phyloP scores from a whole-genome alignment of 2,329 filamentous ascomycete genomes.

The Periconia digitata region DNA sequence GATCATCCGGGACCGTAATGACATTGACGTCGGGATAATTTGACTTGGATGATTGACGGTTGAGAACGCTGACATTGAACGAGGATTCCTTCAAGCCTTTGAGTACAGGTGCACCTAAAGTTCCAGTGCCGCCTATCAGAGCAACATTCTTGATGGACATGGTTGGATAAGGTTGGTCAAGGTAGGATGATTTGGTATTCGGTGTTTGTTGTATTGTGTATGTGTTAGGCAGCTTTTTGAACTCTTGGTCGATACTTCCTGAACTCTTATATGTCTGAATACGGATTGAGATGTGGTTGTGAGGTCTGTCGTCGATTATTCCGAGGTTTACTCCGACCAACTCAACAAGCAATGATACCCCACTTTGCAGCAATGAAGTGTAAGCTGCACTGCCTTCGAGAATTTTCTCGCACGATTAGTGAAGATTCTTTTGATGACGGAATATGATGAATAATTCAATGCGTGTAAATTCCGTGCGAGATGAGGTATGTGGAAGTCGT shows the following conservation, averaged over 20 bases:
- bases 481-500: not conserved
- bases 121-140: slow-evolving; percentile 44
- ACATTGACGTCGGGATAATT: slow-evolving; percentile 47
- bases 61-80: slow-evolving; percentile 37
- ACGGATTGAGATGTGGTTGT: not conserved
- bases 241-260: not conserved
- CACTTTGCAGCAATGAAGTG: not conserved
- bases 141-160: slow-evolving; percentile 42
- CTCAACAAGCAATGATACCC: not conserved
- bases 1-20: slow-evolving; percentile 44
- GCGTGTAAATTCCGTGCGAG: too few relatives aligned
- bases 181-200: not conserved
- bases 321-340: not conserved
- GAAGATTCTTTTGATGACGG: not conserved
- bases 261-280: not conserved
- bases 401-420: not conserved
- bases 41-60: slow-evolving; percentile 38
- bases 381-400: not conserved
- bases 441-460: not conserved
- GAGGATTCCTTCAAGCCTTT: slow-evolving; percentile 32
- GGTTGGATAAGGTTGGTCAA: slow-evolving; percentile 7
- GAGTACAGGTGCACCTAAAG: slow-evolving; percentile 37
- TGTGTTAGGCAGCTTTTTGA: not conserved
- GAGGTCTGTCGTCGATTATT: not conserved
- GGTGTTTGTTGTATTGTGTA: too few relatives aligned